These are phyloP conservation scores for Petunia axillaris DNA, from an alignment of 257 asterid species.

Conservation along the genomic window DNA sequence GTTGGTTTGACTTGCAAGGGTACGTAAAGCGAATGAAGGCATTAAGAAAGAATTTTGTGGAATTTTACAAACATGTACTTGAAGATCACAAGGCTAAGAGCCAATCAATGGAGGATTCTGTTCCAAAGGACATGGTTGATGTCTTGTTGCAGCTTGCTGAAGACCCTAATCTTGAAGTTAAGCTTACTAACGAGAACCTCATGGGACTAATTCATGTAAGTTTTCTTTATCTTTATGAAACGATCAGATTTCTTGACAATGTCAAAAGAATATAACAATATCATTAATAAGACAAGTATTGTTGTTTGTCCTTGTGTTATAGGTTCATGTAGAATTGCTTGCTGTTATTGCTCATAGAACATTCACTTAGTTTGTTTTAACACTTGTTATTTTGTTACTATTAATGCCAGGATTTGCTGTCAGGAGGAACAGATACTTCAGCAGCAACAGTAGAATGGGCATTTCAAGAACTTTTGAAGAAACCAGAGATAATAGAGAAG, in stretches of 20 bases:
- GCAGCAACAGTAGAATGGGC: slow-evolving; percentile 43
- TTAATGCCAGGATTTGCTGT: slow-evolving; percentile 26
- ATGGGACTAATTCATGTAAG: no score
- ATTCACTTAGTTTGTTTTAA: no score
- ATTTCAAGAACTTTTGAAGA: slow-evolving; percentile 35
- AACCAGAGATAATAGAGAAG: slow-evolving; percentile 31
- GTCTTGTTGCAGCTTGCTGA: slow-evolving; percentile 27
- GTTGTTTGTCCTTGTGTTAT: background rate
- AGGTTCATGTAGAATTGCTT: slow-evolving; percentile 22
- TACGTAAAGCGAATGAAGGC: no score
- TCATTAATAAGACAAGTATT: background rate
- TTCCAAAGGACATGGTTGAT: background rate
- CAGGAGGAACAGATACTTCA: slow-evolving; percentile 42
- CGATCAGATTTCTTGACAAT: no score
- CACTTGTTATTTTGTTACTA: background rate
- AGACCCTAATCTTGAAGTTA: slow-evolving; percentile 26
- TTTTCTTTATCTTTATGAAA: no score
- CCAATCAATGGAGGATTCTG: background rate
- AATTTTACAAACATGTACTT: no score
- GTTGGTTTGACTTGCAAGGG: no score
- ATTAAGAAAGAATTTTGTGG: no score
- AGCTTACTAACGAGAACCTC: background rate
- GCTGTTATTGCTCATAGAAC: slow-evolving; percentile 25
- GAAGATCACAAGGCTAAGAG: slow-evolving; percentile 27
- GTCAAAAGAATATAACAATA: no score